A percentile compares a stretch with the other conserved stretches of the same genome.
Conservation (phyloP, 306 rosid genomes). For the Lotus japonicus region DNA sequence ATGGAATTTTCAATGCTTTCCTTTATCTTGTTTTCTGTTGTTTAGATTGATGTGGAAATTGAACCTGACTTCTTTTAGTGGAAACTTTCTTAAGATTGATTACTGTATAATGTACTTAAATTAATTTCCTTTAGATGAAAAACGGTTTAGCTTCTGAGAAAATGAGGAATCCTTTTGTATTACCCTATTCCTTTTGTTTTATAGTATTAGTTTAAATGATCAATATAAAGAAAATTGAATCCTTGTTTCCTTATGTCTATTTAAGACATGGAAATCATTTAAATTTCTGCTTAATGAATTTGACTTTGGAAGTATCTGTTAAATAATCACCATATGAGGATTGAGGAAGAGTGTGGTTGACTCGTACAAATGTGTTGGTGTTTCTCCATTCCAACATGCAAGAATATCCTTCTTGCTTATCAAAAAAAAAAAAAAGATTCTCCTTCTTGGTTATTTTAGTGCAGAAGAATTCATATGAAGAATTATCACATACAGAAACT, state of each 20-base stretch:
- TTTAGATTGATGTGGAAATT: background rate
- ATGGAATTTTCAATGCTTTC: conserved; percentile 8
- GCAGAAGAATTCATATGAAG: background rate
- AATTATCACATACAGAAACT: background rate
- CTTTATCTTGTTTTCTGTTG: background rate
- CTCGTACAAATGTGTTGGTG: background rate
- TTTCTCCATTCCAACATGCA: conserved; percentile 1
- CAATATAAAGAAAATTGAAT: background rate
- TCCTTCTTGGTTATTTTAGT: background rate
- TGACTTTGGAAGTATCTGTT: background rate
- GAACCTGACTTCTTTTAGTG: background rate
- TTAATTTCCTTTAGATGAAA: conserved; percentile 10
- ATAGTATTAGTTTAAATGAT: background rate
- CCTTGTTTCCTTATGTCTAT: background rate
- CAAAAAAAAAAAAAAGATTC: no score
- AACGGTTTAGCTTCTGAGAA: background rate
- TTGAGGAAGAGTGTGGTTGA: background rate
- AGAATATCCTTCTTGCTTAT: background rate
- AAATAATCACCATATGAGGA: no score
- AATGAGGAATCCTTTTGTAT: background rate
- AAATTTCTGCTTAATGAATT: background rate
- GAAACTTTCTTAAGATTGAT: background rate
- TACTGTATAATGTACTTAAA: background rate
- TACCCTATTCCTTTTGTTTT: background rate
- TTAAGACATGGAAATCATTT: conserved; percentile 10